Base-by-base conservation (phyloP, 2,329 filamentous ascomycete genomes). In the Fusarium napiforme region DNA sequence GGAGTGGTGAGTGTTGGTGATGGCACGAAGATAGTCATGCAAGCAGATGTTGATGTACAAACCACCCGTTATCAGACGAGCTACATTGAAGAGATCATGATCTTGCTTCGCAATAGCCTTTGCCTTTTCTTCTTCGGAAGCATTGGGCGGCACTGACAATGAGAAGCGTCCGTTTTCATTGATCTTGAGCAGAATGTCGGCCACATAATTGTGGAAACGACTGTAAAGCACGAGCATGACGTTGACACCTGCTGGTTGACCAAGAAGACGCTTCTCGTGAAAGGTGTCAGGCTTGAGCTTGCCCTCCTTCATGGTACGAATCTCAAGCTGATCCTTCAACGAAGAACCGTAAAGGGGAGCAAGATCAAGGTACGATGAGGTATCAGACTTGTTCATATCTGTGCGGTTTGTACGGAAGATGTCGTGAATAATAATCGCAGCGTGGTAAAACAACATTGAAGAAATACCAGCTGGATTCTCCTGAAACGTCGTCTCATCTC, bases 351-450 rank as follows among this genome's bases (percentile, higher is more conserved):
- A 95, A 7, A 95, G 83, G 1, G 93, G 93, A 1, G 91, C 87
- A 3, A 95, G 84, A 77, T 95, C 93, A 30, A 95, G 87, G 71
- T 95, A 95, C 0, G 92, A 94, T 0, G 92, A 94, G 1, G 91
- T 93, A 70, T 90, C 84, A 2, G 90, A 92, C 62, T 88, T 89
- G 63, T 88, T 89, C 77, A 85, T 87, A 79, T 94, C 90, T 9
- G 83, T 83, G 32, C 89, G 88, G 74, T 88, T 89, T 4, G 81
- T 82, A 9, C 79, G 76, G 69, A 82, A 82, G 62, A 82, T 80
- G 30, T 82, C 81, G 30, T 82, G 81, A 18, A 82, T 82, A 58
- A 81, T 81, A 76, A 95, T 92, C 11, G 91, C 90, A 0, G 92
- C 93, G 47, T 93, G 84, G 73, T 94, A 94, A 80, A 93, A 94